Percentiles rank a stretch among this genome's conserved stretches.
Conservation (phyloP, 2,329 filamentous ascomycete genomes). For the Xylariaceae sp. region DNA sequence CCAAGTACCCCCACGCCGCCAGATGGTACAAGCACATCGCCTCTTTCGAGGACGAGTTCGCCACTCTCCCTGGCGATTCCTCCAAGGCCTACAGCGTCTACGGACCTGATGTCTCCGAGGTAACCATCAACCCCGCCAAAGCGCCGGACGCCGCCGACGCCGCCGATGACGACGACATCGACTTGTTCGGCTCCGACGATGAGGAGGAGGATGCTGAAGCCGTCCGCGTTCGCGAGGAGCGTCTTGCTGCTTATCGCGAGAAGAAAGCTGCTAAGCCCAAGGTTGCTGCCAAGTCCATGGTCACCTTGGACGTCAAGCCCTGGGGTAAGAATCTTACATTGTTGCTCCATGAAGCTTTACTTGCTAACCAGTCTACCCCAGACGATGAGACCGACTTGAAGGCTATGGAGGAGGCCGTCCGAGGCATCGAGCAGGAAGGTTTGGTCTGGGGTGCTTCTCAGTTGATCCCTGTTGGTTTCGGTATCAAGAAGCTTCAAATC, state of each 20-base stretch:
- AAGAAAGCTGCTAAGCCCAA: constrained; percentile 96
- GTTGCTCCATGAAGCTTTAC: not conserved
- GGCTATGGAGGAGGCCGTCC: constrained; percentile 74
- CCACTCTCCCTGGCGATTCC: constrained; percentile 83
- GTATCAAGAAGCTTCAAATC: constrained; percentile 99
- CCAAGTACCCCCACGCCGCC: constrained; percentile 89
- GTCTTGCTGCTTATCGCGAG: constrained; percentile 87
- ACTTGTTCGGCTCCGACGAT: constrained; percentile 89
- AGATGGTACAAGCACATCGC: constrained; percentile 99
- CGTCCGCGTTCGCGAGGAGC: constrained; percentile 77
- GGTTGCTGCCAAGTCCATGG: constrained; percentile 90
- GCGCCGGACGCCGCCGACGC: constrained; percentile 53
- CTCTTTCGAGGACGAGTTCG: constrained; percentile 89
- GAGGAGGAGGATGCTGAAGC: constrained; percentile 94
- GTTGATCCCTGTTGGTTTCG: constrained; percentile 87
- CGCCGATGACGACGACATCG: constrained; percentile 77
- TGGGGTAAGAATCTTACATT: constrained; percentile 68
- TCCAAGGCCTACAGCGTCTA: constrained; percentile 86
- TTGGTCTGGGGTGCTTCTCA: constrained; percentile 93
- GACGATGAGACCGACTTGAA: constrained; percentile 94
- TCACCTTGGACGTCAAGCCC: constrained; percentile 95
- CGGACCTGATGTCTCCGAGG: constrained; percentile 75
- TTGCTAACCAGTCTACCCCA: constrained; percentile 26
- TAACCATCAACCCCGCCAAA: constrained; percentile 82
- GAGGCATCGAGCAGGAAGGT: constrained; percentile 83